Evolutionary conservation across 805 yeast species (phyloP), one percentile per base, ranked within the genome.

Genomic region (Yarrowia keelungensis): DNA sequence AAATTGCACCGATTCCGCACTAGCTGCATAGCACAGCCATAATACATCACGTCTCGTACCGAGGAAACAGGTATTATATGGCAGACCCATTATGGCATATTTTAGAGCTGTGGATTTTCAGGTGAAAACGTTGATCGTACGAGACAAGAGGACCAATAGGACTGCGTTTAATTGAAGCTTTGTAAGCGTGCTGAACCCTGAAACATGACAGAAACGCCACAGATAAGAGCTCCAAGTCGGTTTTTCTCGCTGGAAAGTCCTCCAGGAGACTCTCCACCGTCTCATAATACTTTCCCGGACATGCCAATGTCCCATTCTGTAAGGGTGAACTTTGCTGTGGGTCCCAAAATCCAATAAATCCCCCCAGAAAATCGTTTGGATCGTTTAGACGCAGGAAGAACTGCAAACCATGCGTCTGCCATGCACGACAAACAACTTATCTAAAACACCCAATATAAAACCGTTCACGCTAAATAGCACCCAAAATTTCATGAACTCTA

Each of bases 171-270:
- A 53, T 38, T 38, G 8, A 35, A 38, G 14, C 32, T 9, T 47
- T 26, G 56, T 51, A 51, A 51, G 56, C 56, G n/a, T n/a, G 22
- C 9, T n/a, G 35, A 46, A 46, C 50, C 50, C 50, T 22, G 46
- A 43, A 43, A n/a, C 11, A 8, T 43, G 46, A n/a, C 35, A 26
- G 32, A 47, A 47, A 47, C 39, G 56, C 56, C 56, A 51, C 56
- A 51, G 39, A 35, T 38, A 38, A 11, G 39, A 11, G 39, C 32
- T 26, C 32, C 32, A 26, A 26, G 32, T 26, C 32, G 32, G 32
- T 26, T 26, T 26, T 26, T 26, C 32, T 26, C 32, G 32, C 32
- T 3, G 7, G 32, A 26, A 26, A 26, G 4, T 1, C 32, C 32
- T 26, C 32, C 32, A 26, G 32, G 32, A 26, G 32, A 26, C 32